Evolutionary conservation across 352 stramenopile species (phyloP).

Genomic region (Pythium angustatum): DNA sequence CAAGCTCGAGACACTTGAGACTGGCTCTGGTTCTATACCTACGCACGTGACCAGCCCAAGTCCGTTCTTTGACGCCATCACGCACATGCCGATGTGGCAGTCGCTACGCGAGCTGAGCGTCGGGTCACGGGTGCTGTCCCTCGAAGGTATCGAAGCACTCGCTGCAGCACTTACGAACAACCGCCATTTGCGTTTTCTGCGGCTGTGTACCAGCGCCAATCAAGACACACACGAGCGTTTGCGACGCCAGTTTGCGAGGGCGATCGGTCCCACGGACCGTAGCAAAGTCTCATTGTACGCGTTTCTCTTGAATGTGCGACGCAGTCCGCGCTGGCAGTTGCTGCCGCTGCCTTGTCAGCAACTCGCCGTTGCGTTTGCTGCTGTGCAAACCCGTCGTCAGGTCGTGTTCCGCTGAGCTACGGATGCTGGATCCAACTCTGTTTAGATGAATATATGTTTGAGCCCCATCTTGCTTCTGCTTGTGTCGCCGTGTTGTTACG

Average conservation of each 20-base stretch:
- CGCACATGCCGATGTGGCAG: background rate
- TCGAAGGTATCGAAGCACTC: background rate
- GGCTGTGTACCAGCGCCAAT: background rate
- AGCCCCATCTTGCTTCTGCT: no score
- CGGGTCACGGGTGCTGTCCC: background rate
- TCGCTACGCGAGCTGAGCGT: background rate
- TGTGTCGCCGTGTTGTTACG: no score
- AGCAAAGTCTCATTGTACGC: background rate
- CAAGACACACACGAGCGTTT: background rate
- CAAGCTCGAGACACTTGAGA: no score
- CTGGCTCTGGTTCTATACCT: background rate
- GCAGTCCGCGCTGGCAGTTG: background rate
- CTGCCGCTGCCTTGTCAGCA: background rate
- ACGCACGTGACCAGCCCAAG: background rate
- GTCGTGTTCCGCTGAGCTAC: no score
- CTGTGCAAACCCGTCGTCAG: background rate
- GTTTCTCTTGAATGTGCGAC: background rate
- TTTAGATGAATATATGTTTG: no score
- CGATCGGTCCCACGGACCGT: background rate
- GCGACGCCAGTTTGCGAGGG: background rate
- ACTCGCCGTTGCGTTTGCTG: slow-evolving; percentile 2
- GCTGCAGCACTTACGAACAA: background rate
- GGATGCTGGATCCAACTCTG: no score
- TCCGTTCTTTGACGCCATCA: slow-evolving; percentile 6
- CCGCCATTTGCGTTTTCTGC: background rate